Evolutionary conservation across 768 basidiomycete genomes (phyloP), one percentile per base, ranked within the genome.

Genomic region (Xerocomus brunneocitrinus): DNA sequence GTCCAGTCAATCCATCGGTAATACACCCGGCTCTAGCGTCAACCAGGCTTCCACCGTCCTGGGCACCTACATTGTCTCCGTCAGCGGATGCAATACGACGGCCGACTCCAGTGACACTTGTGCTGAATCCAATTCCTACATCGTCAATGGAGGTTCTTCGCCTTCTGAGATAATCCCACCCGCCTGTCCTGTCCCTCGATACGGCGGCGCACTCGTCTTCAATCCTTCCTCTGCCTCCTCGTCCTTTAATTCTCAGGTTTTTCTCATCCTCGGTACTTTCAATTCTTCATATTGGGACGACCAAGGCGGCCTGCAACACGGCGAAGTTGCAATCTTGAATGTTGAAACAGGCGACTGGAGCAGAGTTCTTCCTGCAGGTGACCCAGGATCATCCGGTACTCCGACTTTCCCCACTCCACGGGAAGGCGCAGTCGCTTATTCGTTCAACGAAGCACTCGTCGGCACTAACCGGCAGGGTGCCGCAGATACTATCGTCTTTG

Each of bases 401-500:
- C 70, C 71, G 7, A 60, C 76, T 19, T 87, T 79, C 63, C 90
- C 90, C 8, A 72, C 74, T 27, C 83, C 87, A 41, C 83, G 90
- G 45, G 76, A 84, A 68, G 90, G 90, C 35, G 84, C 89, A 13
- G 79, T 77, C 8, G 84, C 79, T 1, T 66, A 89, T 35, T 81
- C 87, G 5, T 83, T 73, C 62, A 57, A 63, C 22, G 56, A 68
- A 49, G 74, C 79, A 3, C 74, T 90, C 8, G 83, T 89, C 8
- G 89, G 89, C 8, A 58, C 60, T 7, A 68, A 76, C 36, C 75
- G 79, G 24, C 65, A 61, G 24, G 60, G 60, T 19, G 79, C 78
- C 19, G 75, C 87, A 25, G 90, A 92, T 63, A 85, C 81, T 16
- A 77, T 92, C 42, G 80, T 91, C 9, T 92, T 89, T 58, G 90